These are phyloP conservation scores for Papiliotrema flavescens DNA, from an alignment of 1,284 basidiomycete species.

Conservation along the genomic window DNA sequence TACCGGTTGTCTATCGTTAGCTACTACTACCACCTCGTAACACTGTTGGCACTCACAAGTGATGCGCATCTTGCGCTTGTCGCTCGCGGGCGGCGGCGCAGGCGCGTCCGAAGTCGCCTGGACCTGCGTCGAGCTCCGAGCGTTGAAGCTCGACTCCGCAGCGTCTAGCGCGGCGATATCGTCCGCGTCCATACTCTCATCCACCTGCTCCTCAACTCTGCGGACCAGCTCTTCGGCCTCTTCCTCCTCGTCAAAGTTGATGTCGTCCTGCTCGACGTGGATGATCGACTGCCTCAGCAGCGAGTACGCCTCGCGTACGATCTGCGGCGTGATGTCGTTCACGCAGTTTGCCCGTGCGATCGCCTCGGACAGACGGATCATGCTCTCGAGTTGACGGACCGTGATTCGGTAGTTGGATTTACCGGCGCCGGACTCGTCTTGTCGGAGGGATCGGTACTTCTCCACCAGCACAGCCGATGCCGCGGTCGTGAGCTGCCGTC, in stretches of 20 bases:
- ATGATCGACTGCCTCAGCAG: constrained; percentile 96
- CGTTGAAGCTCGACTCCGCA: constrained; percentile 40
- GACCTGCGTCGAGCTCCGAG: constrained; percentile 49
- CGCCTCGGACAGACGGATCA: constrained; percentile 95
- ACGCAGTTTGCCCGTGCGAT: constrained; percentile 97
- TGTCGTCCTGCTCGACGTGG: constrained; percentile 98
- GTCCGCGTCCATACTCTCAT: constrained; percentile 53
- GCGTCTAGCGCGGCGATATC: constrained; percentile 54
- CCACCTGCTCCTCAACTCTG: constrained; percentile 45
- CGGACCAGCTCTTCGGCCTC: constrained; percentile 58
- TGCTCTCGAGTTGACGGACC: constrained; percentile 91
- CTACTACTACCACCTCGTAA: neutral
- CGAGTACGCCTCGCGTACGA: constrained; percentile 92
- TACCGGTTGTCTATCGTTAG: constrained; percentile 70
- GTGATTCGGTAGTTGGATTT: constrained; percentile 94
- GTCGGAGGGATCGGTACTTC: constrained; percentile 87
- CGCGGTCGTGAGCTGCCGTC: constrained; percentile 74
- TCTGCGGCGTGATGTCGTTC: constrained; percentile 82
- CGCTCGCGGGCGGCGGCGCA: constrained; percentile 31
- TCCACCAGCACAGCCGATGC: constrained; percentile 91
- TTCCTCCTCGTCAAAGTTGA: constrained; percentile 95
- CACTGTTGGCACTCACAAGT: constrained; percentile 52
- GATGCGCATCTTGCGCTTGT: constrained; percentile 80
- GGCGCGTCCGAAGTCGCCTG: constrained; percentile 28
- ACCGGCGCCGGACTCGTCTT: constrained; percentile 86